These are phyloP conservation scores for Candida michaelii DNA, from an alignment of 805 yeast genomes.

Conservation along the genomic window DNA sequence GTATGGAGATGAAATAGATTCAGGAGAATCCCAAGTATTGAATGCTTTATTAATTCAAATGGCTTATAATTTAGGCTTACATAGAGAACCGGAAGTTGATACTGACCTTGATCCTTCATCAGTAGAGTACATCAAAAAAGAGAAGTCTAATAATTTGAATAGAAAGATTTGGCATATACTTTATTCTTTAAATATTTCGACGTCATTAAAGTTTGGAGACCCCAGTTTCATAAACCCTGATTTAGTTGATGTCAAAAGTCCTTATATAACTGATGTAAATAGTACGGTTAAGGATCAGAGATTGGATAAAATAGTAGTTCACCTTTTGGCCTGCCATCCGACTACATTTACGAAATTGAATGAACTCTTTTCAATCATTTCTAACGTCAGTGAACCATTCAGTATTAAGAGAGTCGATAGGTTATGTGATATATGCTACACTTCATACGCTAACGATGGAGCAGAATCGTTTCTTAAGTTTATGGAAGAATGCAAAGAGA, in stretches of 20 bases:
- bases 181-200: conserved; percentile 14
- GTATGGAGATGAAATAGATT: conserved; percentile 57
- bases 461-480: neutral
- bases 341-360: conserved; percentile 13
- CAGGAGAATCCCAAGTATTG: conserved; percentile 56
- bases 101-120: too few relatives aligned
- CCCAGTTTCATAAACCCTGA: conserved; percentile 13
- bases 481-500: conserved; percentile 1
- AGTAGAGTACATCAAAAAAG: conserved; percentile 15
- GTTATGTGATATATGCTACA: conserved; percentile 11
- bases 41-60: conserved; percentile 41
- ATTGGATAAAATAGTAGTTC: conserved; percentile 15
- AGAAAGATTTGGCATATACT: conserved; percentile 27
- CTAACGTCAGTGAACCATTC: conserved; percentile 17
- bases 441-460: conserved; percentile 9
- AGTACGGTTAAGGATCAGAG: conserved; percentile 15
- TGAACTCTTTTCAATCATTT: conserved; percentile 15
- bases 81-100: conserved; percentile 39
- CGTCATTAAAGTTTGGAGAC: conserved; percentile 19
- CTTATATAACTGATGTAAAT: conserved; percentile 17
- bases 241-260: conserved; percentile 17
- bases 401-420: conserved; percentile 14
- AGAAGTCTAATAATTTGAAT: conserved; percentile 19
- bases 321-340: neutral
- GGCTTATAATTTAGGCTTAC: conserved; percentile 39